Evolutionary conservation across 1,284 basidiomycete genomes (phyloP).

Genomic region (Pseudozyma tsukubaensis): DNA sequence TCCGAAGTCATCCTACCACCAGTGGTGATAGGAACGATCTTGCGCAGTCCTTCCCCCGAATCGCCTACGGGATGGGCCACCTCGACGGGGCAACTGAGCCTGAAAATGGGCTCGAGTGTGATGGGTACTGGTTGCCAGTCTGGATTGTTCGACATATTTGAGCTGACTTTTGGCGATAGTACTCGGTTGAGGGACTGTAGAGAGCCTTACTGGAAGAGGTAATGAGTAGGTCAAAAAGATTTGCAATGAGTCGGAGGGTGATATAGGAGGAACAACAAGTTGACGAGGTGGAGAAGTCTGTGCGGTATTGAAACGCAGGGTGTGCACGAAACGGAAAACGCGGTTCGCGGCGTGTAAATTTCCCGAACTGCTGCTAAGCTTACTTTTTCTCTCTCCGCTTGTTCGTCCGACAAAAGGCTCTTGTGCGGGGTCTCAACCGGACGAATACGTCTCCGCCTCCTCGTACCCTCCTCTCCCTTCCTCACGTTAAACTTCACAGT

Average conservation of each 20-base stretch:
- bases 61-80: conserved; percentile 21
- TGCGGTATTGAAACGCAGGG: too few species aligned
- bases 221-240: too few species aligned
- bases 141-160: conserved; percentile 4
- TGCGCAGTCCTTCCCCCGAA: conserved; percentile 34
- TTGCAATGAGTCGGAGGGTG: too few species aligned
- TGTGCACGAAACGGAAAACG: too few species aligned
- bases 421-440: neutral
- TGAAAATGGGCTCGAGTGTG: conserved; percentile 24
- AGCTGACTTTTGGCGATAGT: neutral
- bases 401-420: conserved; percentile 7
- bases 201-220: too few species aligned
- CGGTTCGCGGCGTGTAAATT: neutral
- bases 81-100: conserved; percentile 22
- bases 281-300: too few species aligned
- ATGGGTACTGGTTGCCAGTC: conserved; percentile 20
- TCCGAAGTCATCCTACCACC: conserved; percentile 20
- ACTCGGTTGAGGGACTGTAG: too few species aligned
- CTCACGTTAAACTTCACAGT: neutral
- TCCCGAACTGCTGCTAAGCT: neutral
- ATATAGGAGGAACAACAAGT: neutral
- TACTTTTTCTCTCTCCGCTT: neutral
- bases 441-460: neutral
- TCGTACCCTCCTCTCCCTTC: neutral
- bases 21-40: conserved; percentile 34